phyloP scores from a whole-genome alignment of 1,284 basidiomycete species.

The Cryptococcus sp. region DNA sequence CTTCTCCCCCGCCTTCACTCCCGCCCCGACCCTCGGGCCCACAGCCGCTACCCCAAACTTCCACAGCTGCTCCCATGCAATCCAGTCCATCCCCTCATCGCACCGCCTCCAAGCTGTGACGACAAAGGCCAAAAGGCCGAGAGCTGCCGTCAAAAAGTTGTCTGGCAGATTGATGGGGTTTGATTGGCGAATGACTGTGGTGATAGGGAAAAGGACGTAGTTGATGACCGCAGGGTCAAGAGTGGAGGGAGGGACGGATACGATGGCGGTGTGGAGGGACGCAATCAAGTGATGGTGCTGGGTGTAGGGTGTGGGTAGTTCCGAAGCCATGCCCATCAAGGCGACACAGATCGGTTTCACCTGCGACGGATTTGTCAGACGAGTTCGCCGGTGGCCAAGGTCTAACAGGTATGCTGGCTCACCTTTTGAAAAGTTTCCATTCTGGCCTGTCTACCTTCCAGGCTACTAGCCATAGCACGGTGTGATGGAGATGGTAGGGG shows the following conservation, averaged over 20 bases:
- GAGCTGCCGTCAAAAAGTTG: constrained; percentile 68
- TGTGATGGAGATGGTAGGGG: neutral
- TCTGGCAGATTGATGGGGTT: constrained; percentile 68
- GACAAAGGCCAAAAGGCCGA: constrained; percentile 61
- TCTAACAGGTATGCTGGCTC: neutral
- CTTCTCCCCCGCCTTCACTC: constrained; percentile 61
- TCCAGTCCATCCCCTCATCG: constrained; percentile 57
- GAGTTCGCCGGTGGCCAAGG: neutral
- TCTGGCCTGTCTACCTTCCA: constrained; percentile 16
- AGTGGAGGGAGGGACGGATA: constrained; percentile 49
- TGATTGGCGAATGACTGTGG: constrained; percentile 69
- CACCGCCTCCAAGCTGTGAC: constrained; percentile 73
- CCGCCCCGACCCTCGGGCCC: constrained; percentile 52
- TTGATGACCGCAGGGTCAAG: constrained; percentile 66
- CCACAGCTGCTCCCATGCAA: constrained; percentile 74
- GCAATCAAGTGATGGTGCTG: constrained; percentile 57
- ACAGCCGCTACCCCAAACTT: constrained; percentile 62
- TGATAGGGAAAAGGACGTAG: constrained; percentile 82
- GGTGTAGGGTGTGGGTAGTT: constrained; percentile 58
- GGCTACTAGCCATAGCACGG: neutral
- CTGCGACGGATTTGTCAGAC: constrained; percentile 50
- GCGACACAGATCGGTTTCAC: constrained; percentile 73
- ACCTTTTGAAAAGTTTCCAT: constrained; percentile 43
- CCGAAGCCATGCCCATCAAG: constrained; percentile 63
- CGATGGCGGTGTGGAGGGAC: constrained; percentile 56